Evolutionary conservation across 2,329 filamentous ascomycete species (phyloP).

Genomic region (Paramyrothecium sp.): DNA sequence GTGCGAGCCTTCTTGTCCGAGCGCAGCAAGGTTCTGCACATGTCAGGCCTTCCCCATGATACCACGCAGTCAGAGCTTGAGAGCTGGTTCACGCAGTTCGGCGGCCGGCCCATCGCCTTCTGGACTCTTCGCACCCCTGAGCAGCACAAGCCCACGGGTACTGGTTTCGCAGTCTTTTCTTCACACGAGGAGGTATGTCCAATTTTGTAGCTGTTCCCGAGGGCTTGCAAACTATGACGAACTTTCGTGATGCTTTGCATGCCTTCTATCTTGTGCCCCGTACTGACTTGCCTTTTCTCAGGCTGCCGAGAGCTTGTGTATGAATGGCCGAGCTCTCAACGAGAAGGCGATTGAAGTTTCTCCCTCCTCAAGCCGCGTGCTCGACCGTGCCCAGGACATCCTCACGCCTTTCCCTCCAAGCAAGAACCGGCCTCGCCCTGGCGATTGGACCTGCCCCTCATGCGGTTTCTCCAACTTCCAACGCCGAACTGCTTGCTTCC

Average conservation of each 20-base stretch:
- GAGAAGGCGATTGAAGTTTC: constrained; percentile 99
- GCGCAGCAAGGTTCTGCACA: constrained; percentile 95
- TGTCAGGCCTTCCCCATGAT: constrained; percentile 95
- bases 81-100: constrained; percentile 99
- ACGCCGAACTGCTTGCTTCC: constrained; percentile 96
- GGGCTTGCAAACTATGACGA: background rate
- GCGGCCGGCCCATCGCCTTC: constrained; percentile 95
- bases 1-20: constrained; percentile 95
- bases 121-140: constrained; percentile 98
- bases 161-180: constrained; percentile 96
- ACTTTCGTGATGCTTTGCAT: background rate
- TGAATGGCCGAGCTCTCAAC: constrained; percentile 97
- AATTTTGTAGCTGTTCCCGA: background rate
- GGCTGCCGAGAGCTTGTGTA: constrained; percentile 97
- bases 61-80: constrained; percentile 98
- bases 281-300: constrained; percentile 30
- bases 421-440: constrained; percentile 95
- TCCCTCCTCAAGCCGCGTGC: constrained; percentile 91
- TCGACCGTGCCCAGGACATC: constrained; percentile 94
- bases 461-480: constrained; percentile 99
- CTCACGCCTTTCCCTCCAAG: constrained; percentile 96
- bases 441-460: constrained; percentile 98
- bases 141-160: constrained; percentile 98
- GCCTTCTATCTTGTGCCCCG: background rate
- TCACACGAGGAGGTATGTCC: constrained; percentile 92